These are phyloP conservation scores for Crithidia bombi DNA, from an alignment of 208 protist species.

Conservation along the genomic window DNA sequence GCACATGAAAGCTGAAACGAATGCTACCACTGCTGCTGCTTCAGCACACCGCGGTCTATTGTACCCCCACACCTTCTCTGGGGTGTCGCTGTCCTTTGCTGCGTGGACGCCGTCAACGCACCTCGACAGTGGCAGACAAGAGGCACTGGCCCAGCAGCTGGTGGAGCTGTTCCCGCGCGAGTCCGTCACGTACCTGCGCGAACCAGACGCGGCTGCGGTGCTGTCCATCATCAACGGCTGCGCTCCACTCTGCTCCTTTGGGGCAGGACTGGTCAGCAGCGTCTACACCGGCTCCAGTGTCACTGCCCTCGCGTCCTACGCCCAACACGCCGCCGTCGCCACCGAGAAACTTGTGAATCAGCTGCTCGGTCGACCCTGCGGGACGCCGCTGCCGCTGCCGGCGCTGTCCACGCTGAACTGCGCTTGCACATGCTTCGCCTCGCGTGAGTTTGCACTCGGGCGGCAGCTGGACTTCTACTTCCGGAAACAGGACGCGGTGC, in stretches of 20 bases:
- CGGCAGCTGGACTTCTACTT: slow-evolving; percentile 83
- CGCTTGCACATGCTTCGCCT: slow-evolving; percentile 61
- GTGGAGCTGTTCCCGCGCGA: slow-evolving; percentile 63
- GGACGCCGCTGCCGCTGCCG: slow-evolving; percentile 57
- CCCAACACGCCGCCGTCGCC: slow-evolving; percentile 65
- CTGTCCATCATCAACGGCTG: slow-evolving; percentile 77
- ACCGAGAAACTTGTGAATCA: slow-evolving; percentile 51
- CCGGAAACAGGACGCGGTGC: slow-evolving; percentile 60
- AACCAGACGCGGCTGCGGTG: slow-evolving; percentile 41
- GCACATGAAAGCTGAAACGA: no score
- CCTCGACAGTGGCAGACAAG: slow-evolving; percentile 9
- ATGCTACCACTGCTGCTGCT: background rate
- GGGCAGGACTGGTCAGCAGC: slow-evolving; percentile 85
- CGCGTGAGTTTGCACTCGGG: slow-evolving; percentile 82
- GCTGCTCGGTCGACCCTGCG: slow-evolving; percentile 33
- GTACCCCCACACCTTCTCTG: slow-evolving; percentile 39
- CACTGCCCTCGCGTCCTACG: slow-evolving; percentile 69
- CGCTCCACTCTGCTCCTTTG: slow-evolving; percentile 75
- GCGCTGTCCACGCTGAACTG: slow-evolving; percentile 53
- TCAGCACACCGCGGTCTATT: background rate
- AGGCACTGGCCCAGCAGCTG: slow-evolving; percentile 21
- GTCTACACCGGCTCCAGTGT: slow-evolving; percentile 62
- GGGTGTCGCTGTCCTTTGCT: slow-evolving; percentile 52
- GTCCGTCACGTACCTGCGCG: slow-evolving; percentile 53
- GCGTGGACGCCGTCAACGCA: slow-evolving; percentile 24